Percentiles rank a stretch among this genome's conserved stretches.
These are phyloP conservation scores for Ceraceosorus guamensis DNA, from an alignment of 1,284 basidiomycete genomes.

Conservation along the genomic window DNA sequence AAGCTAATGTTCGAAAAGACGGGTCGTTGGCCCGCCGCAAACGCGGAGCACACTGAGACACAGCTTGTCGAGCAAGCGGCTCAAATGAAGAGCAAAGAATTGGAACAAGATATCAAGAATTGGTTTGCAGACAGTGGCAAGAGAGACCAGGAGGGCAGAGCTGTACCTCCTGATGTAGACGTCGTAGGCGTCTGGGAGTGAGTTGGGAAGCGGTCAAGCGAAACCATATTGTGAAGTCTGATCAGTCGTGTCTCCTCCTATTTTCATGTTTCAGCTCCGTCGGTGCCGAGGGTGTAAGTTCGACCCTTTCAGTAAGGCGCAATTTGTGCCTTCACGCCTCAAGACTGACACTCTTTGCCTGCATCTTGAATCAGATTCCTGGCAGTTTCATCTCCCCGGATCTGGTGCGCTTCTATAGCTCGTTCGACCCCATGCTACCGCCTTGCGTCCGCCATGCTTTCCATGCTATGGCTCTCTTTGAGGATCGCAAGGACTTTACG, in stretches of 20 bases:
- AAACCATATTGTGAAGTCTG: neutral
- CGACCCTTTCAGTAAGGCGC: neutral
- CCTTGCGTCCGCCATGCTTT: constrained; percentile 36
- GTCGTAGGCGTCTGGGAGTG: constrained; percentile 25
- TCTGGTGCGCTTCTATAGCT: constrained; percentile 27
- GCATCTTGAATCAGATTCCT: constrained; percentile 13
- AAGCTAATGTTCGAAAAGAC: constrained; percentile 18
- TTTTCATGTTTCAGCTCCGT: constrained; percentile 32
- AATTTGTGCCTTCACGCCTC: no score
- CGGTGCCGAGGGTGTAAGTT: constrained; percentile 16
- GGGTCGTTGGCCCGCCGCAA: constrained; percentile 16
- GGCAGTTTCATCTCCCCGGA: constrained; percentile 21
- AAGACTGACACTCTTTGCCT: neutral
- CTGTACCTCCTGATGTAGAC: constrained; percentile 25
- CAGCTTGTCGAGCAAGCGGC: constrained; percentile 1
- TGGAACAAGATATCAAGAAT: neutral
- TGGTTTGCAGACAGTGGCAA: no score
- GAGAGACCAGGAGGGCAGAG: no score
- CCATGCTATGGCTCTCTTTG: constrained; percentile 38
- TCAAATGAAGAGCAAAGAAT: neutral
- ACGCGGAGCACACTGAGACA: constrained; percentile 16
- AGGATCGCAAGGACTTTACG: constrained; percentile 39
- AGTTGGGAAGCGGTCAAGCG: neutral
- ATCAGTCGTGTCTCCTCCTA: neutral
- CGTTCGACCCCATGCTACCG: constrained; percentile 40